Evolutionary conservation across 495 filamentous ascomycete genomes (phyloP).

Genomic region (Hyaloscypha finlandica): DNA sequence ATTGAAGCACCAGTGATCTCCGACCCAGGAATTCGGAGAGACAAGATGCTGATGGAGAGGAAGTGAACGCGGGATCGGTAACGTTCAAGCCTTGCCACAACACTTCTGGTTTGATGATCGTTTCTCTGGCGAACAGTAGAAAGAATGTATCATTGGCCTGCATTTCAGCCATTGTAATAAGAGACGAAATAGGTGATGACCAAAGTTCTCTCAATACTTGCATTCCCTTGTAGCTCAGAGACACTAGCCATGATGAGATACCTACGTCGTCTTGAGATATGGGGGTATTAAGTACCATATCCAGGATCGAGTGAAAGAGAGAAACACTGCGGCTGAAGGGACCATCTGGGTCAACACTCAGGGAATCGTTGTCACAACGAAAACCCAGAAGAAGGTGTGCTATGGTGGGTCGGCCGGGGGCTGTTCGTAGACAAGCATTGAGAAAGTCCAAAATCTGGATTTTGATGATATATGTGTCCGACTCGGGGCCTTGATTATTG

Average conservation of each 20-base stretch:
- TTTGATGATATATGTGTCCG: conserved; percentile 74
- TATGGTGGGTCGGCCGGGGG: conserved; percentile 72
- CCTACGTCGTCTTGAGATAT: conserved; percentile 54
- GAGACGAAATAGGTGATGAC: conserved; percentile 78
- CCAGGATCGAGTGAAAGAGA: conserved; percentile 79
- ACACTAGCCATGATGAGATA: conserved; percentile 70
- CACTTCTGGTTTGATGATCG: conserved; percentile 60
- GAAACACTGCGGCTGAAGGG: conserved; percentile 68
- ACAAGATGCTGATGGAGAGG: conserved; percentile 24
- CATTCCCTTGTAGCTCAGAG: conserved; percentile 71
- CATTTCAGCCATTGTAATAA: conserved; percentile 73
- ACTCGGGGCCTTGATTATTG: conserved; percentile 59
- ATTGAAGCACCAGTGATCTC: conserved; percentile 75
- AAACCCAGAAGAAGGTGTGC: conserved; percentile 93
- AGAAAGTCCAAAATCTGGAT: conserved; percentile 79
- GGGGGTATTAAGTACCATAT: conserved; percentile 63
- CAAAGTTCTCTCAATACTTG: conserved; percentile 80
- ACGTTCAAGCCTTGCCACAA: conserved; percentile 67
- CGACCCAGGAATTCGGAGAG: conserved; percentile 65
- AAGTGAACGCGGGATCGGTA: conserved; percentile 34
- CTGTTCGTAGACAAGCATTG: conserved; percentile 69
- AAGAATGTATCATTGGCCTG: conserved; percentile 73
- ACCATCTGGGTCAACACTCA: conserved; percentile 63
- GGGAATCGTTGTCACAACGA: conserved; percentile 62
- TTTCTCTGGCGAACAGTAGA: conserved; percentile 64